phyloP scores from a whole-genome alignment of 768 basidiomycete species.

The Trametes maxima region DNA sequence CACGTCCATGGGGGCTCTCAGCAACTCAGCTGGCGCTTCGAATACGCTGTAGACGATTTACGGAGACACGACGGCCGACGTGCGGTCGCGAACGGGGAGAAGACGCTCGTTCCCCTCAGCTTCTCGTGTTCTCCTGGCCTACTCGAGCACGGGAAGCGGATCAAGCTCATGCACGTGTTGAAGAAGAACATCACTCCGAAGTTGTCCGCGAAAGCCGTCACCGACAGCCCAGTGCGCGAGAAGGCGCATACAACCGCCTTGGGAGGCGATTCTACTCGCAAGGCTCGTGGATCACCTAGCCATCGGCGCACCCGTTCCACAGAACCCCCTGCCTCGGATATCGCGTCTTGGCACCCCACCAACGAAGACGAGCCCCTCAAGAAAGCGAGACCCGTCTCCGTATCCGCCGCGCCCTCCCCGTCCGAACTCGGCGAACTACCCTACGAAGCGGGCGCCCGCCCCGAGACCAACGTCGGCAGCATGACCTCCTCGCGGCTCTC shows the following conservation, averaged over 20 bases:
- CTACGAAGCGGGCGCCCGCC: neutral
- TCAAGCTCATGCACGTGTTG: slow-evolving; percentile 69
- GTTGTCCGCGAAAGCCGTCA: slow-evolving; percentile 49
- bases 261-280: neutral
- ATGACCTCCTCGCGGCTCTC: neutral
- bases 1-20: slow-evolving; percentile 13
- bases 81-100: slow-evolving; percentile 52
- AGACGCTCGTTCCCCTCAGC: slow-evolving; percentile 67
- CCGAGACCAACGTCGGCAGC: neutral
- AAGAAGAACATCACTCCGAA: slow-evolving; percentile 72
- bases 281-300: neutral
- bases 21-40: slow-evolving; percentile 73
- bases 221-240: slow-evolving; percentile 24
- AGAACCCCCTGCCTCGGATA: neutral
- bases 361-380: neutral
- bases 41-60: slow-evolving; percentile 69
- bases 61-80: slow-evolving; percentile 41
- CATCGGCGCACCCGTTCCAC: slow-evolving; percentile 17
- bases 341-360: neutral
- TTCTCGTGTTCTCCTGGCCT: slow-evolving; percentile 76
- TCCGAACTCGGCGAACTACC: neutral
- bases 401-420: neutral
- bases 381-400: slow-evolving; percentile 7
- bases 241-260: neutral
- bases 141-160: slow-evolving; percentile 58